These are phyloP conservation scores for Coemansia sp. DNA, from an alignment of 192 early-diverging fungal genomes.

Conservation along the genomic window DNA sequence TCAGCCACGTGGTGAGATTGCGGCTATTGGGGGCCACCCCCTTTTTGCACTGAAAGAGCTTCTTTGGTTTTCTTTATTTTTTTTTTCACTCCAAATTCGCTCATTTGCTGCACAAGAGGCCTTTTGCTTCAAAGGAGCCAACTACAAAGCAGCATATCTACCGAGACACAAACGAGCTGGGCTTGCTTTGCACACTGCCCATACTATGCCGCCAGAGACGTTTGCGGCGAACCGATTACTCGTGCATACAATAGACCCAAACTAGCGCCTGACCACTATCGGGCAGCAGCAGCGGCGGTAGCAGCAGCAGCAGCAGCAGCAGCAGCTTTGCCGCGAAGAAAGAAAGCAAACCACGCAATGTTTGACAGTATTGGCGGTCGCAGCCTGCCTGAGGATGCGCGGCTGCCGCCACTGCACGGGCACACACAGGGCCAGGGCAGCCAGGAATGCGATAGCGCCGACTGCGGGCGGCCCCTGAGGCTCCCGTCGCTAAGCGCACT, in stretches of 20 bases:
- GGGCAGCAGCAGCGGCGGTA: no score
- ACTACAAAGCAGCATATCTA: no score
- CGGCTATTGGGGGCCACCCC: conserved; percentile 4
- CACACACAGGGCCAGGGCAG: conserved; percentile 25
- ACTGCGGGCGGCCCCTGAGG: conserved; percentile 30
- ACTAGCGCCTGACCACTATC: not conserved
- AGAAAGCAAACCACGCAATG: not conserved
- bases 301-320: no score
- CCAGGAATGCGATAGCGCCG: conserved; percentile 29
- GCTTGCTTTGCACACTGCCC: conserved; percentile 8
- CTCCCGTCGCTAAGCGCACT: conserved; percentile 47
- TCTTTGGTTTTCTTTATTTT: not conserved
- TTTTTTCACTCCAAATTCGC: not conserved
- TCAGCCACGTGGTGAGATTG: not conserved
- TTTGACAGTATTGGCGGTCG: not conserved
- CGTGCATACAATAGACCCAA: conserved; percentile 3
- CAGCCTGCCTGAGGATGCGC: not conserved
- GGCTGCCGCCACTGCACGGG: conserved; percentile 39
- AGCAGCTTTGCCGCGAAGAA: no score
- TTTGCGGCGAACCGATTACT: conserved; percentile 4
- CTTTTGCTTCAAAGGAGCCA: conserved; percentile 1
- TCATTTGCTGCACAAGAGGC: no score
- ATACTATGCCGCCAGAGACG: conserved; percentile 15
- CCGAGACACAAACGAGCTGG: not conserved
- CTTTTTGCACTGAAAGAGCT: not conserved